These are phyloP conservation scores for Jatropha curcas DNA, from an alignment of 345 rosid genomes.

Conservation along the genomic window DNA sequence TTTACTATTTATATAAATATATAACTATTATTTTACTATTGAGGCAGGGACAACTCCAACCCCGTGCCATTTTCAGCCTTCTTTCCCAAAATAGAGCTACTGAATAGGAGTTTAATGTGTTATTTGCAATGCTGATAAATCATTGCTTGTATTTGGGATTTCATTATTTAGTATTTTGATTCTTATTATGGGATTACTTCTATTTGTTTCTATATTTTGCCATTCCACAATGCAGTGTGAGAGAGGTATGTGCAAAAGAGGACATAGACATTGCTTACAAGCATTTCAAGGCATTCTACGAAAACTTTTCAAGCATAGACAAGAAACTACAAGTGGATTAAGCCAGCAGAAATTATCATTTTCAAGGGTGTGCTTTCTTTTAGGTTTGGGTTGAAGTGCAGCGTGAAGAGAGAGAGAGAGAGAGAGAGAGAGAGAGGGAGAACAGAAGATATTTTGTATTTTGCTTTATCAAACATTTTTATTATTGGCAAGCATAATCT, in stretches of 20 bases:
- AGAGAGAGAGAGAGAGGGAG: not conserved
- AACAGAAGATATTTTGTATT: not conserved
- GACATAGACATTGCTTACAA: slow-evolving; percentile 81
- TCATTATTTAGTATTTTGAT: not conserved
- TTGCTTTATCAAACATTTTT: slow-evolving; percentile 5
- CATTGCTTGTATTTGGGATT: not conserved
- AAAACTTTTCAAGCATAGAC: slow-evolving; percentile 68
- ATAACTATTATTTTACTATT: not conserved
- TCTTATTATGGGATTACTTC: not conserved
- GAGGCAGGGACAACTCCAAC: not conserved
- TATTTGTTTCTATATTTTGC: not conserved
- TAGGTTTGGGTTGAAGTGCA: not conserved
- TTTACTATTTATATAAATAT: no score
- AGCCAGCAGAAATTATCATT: not conserved
- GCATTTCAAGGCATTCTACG: slow-evolving; percentile 90
- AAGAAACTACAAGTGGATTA: slow-evolving; percentile 61
- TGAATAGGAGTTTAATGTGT: not conserved
- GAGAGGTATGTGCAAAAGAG: slow-evolving; percentile 84
- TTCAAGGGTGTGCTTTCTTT: not conserved
- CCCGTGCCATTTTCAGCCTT: not conserved
- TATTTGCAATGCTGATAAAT: not conserved
- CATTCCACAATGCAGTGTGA: slow-evolving; percentile 47
- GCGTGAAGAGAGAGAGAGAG: not conserved
- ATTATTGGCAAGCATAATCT: slow-evolving; percentile 11
- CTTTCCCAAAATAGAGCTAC: not conserved